phyloP scores from a whole-genome alignment of 495 filamentous ascomycete species.

The Aspergillus bridgeri region DNA sequence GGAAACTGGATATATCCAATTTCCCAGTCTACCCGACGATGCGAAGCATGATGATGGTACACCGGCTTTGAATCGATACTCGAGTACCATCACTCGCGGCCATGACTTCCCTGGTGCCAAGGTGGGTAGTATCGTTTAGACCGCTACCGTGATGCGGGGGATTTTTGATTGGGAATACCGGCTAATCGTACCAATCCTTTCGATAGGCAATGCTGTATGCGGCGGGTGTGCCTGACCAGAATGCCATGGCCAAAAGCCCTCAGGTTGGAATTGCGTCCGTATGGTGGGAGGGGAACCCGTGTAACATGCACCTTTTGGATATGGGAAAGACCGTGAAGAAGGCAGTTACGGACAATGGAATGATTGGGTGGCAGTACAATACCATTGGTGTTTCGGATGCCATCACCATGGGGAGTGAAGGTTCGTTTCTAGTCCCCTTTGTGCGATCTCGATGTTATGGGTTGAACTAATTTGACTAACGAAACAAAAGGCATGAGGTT shows the following conservation, averaged over 20 bases:
- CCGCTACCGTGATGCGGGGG: not conserved
- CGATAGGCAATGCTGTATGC: constrained; percentile 90
- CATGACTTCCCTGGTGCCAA: constrained; percentile 95
- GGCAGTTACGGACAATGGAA: constrained; percentile 72
- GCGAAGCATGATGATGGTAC: constrained; percentile 58
- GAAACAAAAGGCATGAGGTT: constrained; percentile 80
- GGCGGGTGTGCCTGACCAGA: constrained; percentile 78
- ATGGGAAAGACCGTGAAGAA: constrained; percentile 89
- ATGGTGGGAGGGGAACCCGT: constrained; percentile 98
- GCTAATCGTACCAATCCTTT: not conserved
- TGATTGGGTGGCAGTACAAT: constrained; percentile 93
- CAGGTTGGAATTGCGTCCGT: constrained; percentile 89
- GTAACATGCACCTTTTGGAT: constrained; percentile 74
- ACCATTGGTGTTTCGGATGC: constrained; percentile 92
- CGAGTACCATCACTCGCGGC: constrained; percentile 66
- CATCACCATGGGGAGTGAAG: constrained; percentile 96
- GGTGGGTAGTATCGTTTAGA: constrained; percentile 39
- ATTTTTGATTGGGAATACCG: not conserved
- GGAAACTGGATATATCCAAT: constrained; percentile 60
- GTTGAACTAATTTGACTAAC: not conserved
- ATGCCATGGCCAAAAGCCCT: constrained; percentile 84
- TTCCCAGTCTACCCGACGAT: constrained; percentile 54
- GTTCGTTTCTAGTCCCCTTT: constrained; percentile 38
- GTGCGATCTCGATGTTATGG: not conserved
- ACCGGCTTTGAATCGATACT: constrained; percentile 66